Evolutionary conservation across 2,329 filamentous ascomycete species (phyloP).

Genomic region (Cercospora sp.): DNA sequence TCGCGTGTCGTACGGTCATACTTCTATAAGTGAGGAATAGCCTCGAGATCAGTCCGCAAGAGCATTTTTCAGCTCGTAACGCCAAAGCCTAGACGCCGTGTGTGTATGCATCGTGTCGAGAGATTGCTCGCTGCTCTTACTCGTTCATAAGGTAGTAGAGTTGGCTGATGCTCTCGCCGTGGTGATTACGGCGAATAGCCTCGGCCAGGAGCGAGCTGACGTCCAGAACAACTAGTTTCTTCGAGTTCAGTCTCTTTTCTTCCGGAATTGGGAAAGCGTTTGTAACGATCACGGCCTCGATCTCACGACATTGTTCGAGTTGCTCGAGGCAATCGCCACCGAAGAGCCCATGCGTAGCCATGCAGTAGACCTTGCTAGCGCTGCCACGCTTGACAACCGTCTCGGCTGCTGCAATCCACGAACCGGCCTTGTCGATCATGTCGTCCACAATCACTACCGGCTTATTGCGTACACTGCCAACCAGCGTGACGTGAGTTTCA

Average conservation of each 20-base stretch:
- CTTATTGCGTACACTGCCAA: conserved; percentile 85
- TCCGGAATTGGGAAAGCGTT: conserved; percentile 93
- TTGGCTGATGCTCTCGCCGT: conserved; percentile 76
- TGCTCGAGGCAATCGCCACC: conserved; percentile 86
- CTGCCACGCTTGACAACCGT: conserved; percentile 90
- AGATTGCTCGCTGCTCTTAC: background rate
- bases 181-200: conserved; percentile 92
- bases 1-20: background rate
- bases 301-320: conserved; percentile 88
- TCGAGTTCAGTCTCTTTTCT: conserved; percentile 67
- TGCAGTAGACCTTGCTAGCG: conserved; percentile 94
- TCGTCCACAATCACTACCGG: conserved; percentile 96
- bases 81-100: background rate
- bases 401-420: conserved; percentile 96
- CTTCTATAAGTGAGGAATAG: background rate
- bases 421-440: conserved; percentile 97
- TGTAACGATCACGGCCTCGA: conserved; percentile 90
- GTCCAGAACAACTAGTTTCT: conserved; percentile 87
- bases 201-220: conserved; percentile 85
- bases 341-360: conserved; percentile 95
- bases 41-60: background rate
- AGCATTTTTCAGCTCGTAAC: background rate
- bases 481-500: conserved; percentile 96
- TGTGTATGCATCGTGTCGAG: background rate
- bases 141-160: conserved; percentile 49